Evolutionary conservation across 352 stramenopile genomes (phyloP).

Genomic region (Albugo candida): DNA sequence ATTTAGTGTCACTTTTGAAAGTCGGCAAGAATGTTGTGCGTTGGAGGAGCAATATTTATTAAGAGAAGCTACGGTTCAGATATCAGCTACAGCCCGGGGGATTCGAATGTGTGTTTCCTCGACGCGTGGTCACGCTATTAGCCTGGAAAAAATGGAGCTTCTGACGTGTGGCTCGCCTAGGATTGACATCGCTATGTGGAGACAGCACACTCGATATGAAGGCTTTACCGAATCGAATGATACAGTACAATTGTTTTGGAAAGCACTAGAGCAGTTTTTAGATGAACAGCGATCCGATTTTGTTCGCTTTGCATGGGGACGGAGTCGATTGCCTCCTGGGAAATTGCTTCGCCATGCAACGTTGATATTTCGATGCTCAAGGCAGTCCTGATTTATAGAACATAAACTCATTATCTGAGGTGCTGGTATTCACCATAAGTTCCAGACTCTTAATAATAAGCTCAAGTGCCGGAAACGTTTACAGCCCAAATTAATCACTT

Average conservation of each 20-base stretch:
- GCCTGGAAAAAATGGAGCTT: conserved; percentile 82
- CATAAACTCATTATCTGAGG: too few relatives aligned
- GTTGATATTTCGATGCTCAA: too few relatives aligned
- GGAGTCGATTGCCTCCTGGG: conserved; percentile 75
- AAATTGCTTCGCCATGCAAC: too few relatives aligned
- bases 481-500: too few relatives aligned
- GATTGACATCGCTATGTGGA: conserved; percentile 77
- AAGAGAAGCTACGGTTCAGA: conserved; percentile 48
- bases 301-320: conserved; percentile 88
- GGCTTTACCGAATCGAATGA: conserved; percentile 70
- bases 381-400: too few relatives aligned
- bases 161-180: conserved; percentile 81
- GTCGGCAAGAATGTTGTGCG: conserved; percentile 66
- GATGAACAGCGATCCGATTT: conserved; percentile 81
- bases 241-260: conserved; percentile 80
- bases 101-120: conserved; percentile 66
- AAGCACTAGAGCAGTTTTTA: conserved; percentile 68
- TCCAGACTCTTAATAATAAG: too few relatives aligned
- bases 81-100: conserved; percentile 59
- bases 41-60: conserved; percentile 63
- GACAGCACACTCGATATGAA: conserved; percentile 79
- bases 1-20: conserved; percentile 60
- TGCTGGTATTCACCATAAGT: too few relatives aligned
- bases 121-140: conserved; percentile 72
- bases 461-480: too few relatives aligned